Conservation (phyloP, 1,139 yeast genomes). For the Zygosaccharomyces pseudobailii region DNA sequence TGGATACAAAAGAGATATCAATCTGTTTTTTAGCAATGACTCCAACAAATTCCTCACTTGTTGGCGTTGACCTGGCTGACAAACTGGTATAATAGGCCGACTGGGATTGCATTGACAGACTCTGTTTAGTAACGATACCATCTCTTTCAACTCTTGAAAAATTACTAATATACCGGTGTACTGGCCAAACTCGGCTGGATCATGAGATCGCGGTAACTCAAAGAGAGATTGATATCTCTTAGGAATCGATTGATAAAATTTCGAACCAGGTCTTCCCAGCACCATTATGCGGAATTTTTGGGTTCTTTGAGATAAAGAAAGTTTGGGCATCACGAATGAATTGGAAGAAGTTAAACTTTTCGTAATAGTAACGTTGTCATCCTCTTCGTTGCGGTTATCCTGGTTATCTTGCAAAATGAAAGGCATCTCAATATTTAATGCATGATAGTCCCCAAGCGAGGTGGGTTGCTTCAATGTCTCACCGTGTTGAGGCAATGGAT, state of each 20-base stretch:
- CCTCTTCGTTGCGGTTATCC: conserved; percentile 14
- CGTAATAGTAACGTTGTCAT: conserved; percentile 23
- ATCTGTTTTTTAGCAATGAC: conserved; percentile 18
- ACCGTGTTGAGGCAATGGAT: background rate
- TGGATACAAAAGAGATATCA: conserved; percentile 23
- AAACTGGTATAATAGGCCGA: conserved; percentile 25
- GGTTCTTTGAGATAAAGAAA: conserved; percentile 21
- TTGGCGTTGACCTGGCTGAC: conserved; percentile 26
- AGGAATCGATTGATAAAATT: conserved; percentile 26
- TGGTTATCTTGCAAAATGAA: conserved; percentile 6
- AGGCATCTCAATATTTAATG: conserved; percentile 8
- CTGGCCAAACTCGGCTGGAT: conserved; percentile 16
- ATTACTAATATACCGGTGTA: conserved; percentile 26
- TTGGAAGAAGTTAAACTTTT: conserved; percentile 27
- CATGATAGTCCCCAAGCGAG: conserved; percentile 4
- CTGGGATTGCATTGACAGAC: conserved; percentile 19
- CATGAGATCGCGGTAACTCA: conserved; percentile 18
- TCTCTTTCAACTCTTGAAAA: conserved; percentile 26
- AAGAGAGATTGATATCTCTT: conserved; percentile 21
- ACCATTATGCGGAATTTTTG: conserved; percentile 22
- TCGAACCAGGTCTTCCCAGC: conserved; percentile 25
- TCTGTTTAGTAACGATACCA: conserved; percentile 23
- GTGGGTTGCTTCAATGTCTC: background rate
- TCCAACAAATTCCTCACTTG: conserved; percentile 25
- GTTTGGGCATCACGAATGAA: conserved; percentile 34